Evolutionary conservation across 1,284 basidiomycete genomes (phyloP), one percentile per base, ranked within the genome.

Genomic region (Pholiota adiposa): DNA sequence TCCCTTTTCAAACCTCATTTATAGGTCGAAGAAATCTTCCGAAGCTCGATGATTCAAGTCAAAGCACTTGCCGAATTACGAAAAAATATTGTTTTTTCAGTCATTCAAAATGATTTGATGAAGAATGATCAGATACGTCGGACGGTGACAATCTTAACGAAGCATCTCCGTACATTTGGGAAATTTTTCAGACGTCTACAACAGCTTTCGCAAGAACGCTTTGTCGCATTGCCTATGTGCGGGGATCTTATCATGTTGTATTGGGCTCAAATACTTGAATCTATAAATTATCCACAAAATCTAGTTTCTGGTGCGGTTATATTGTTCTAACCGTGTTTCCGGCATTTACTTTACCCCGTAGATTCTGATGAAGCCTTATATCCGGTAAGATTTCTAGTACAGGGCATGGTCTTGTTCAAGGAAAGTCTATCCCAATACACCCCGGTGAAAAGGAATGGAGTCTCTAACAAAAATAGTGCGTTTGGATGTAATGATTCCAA

Each of bases 391-490:
- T 90, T 94, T 69, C 78, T 96, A 56, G 89, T 96, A 0, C 90
- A 95, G 65, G 92, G 90, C 0, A 89, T 97, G 86, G 87, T 92
- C 1, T 76, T 97, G 2, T 95, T 96, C 79, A 94, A 93, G 70
- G 94, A 96, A 60, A 90, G 84, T 62, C 79, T 93, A 19, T 80
- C 84, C 18, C 88, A 88, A 69, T 93, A 90, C 89, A 82, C 86
- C 1, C 84, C 87, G 3, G 73, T 77, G 21, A 80, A 84, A 56
- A 86, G 84, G 66, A 81, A 84, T 61, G 87, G 87, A 2, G 78
- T 79, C 6, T 70, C 75, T n/a, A 89, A 86, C 58, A 78, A 80
- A 63, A 82, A 83, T 62, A 81, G 90, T 89, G 69, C n/a, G 77
- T 56, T 11, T 51, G 1, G 16, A 18, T 16, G 21, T 27, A 52